Evolutionary conservation across 345 rosid species (phyloP), one percentile per base, ranked within the genome.

Genomic region (Aethionema arabicum): DNA sequence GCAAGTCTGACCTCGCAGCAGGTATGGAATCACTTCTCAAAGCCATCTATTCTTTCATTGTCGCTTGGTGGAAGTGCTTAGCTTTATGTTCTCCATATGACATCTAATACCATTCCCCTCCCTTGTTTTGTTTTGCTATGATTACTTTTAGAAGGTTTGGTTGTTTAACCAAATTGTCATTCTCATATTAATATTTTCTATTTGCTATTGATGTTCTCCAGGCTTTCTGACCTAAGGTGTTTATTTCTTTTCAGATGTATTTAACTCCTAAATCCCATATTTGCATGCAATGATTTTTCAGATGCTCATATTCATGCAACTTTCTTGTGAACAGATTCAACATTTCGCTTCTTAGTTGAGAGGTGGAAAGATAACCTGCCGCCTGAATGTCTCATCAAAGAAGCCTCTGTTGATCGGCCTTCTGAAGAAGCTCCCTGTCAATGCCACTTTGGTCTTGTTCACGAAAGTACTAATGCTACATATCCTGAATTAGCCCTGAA

Each of bases 371-470:
- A 87, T 53, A 65, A 59, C 38, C 75, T 85, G 57, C 98, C 98
- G 30, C 70, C 76, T 11, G 91, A 85, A 41, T 87, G 82, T 80
- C 65, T 85, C 39, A 78, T 89, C 44, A 87, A 89, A 77, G 96
- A 85, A 74, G 95, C 87, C 30, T 84, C 75, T 61, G 71, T 89
- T 72, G 95, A 92, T 76, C 74, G 84, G 58, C 98, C 98, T 66
- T 85, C 82, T 46, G 98, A 92, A 82, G 95, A 87, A 74, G 88
- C 91, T 74, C 81, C 85, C 69, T 92, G 98, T 72, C 72, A 51
- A 59, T 83, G 97, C 77, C 95, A 83, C 74, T 80, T 92, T 70
- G 62, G 33, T 61, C 79, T 92, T 74, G 84, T 72, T 57, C 84
- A 79, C 56, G 98, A 85, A 48, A 79, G 71, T 77, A 77, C 80